Evolutionary conservation across 2,329 filamentous ascomycete species (phyloP).

Genomic region (Thielaviopsis ethacetica): DNA sequence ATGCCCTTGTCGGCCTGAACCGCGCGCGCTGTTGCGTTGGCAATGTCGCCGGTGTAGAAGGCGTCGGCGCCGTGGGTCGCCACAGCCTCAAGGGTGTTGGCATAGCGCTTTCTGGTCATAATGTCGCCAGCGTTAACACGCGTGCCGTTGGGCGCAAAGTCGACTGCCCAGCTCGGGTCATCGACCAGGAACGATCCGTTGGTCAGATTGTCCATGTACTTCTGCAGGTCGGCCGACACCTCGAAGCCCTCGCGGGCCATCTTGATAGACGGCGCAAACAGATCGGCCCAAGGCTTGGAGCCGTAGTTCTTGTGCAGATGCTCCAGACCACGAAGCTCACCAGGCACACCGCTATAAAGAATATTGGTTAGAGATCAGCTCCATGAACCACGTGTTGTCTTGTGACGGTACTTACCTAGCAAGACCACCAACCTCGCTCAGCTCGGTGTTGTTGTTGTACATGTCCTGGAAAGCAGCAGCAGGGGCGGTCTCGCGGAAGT

Average conservation of each 20-base stretch:
- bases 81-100: slow-evolving; percentile 55
- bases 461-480: slow-evolving; percentile 65
- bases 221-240: slow-evolving; percentile 53
- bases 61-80: slow-evolving; percentile 47
- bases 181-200: slow-evolving; percentile 47
- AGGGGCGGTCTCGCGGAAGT: slow-evolving; percentile 74
- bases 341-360: slow-evolving; percentile 44
- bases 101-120: slow-evolving; percentile 60
- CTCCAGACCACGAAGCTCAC: slow-evolving; percentile 57
- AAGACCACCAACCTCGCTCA: slow-evolving; percentile 52
- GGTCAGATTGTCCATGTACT: slow-evolving; percentile 43
- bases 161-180: slow-evolving; percentile 61
- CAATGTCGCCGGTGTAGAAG: slow-evolving; percentile 60
- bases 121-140: slow-evolving; percentile 51
- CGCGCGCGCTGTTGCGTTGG: slow-evolving; percentile 54
- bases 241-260: slow-evolving; percentile 58
- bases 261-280: slow-evolving; percentile 55
- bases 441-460: slow-evolving; percentile 52
- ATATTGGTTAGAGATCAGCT: not conserved
- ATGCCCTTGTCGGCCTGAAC: slow-evolving; percentile 59
- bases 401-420: slow-evolving; percentile 41
- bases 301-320: slow-evolving; percentile 56
- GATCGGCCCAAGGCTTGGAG: slow-evolving; percentile 43
- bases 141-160: slow-evolving; percentile 66
- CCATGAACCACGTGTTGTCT: not conserved